Base-by-base conservation (phyloP, 495 filamentous ascomycete species). In the Aspergillus biplanus region DNA sequence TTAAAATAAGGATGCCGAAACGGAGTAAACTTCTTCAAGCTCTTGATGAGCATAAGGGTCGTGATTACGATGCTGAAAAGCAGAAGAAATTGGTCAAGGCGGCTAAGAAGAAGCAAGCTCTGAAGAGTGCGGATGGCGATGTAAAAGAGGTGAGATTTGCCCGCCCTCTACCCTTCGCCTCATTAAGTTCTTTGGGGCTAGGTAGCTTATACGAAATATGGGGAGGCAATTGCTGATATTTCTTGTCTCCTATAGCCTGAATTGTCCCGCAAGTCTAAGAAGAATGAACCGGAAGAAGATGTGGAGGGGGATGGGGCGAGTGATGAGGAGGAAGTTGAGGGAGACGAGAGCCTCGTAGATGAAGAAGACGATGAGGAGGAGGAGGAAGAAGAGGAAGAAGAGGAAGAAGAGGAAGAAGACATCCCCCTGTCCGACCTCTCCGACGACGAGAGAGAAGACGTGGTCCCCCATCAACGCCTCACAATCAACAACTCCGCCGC, bases 401-500 rank as follows among this genome's bases (percentile, higher is more conserved):
- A 84, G 0, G 85, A 76, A 62, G 56, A 80, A 12, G 76, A 78
- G 5, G 74, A 81, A 35, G 76, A 75, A 34, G 76, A 92, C 52
- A 92, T 96, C 52, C 90, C 93, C 7, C 83, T 96, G 48, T 94
- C 92, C 37, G 92, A 96, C 71, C 83, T 96, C 21, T 86, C 88
- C 37, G 89, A 88, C 31, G 90, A 91, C 68, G 92, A 95, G 63
- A 89, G 87, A 67, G 92, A 90, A 69, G 94, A 97, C 68, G 78
- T 96, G 7, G 83, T 95, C 56, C 90, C 92, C 16, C 89, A 96
- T 74, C 92, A 95, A 71, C 92, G 94, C 66, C 88, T 97, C 65
- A 97, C 93, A 49, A 97, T 97, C 80, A 97, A 99, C 83, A 99
- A 99, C 80, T 92, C 90, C 56, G 78, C 90, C 59, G 95, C 92